Evolutionary conservation across 1,284 basidiomycete species (phyloP).

Genomic region (Pulchroboletus neoregius): DNA sequence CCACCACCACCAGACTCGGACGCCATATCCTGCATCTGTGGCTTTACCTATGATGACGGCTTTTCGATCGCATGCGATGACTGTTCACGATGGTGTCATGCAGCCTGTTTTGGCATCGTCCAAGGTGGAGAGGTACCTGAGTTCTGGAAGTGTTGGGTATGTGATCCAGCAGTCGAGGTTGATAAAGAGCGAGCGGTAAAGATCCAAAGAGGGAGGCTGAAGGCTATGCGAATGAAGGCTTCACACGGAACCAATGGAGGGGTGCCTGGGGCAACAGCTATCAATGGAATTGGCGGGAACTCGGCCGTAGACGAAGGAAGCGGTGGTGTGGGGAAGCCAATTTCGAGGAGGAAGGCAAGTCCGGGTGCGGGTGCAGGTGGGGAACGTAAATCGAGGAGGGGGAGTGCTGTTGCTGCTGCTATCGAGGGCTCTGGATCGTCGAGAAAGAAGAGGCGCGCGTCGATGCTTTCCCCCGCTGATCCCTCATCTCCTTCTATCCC

Average conservation of each 20-base stretch:
- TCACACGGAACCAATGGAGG: slow-evolving; percentile 26
- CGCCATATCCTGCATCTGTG: slow-evolving; percentile 71
- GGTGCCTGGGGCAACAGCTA: slow-evolving; percentile 3
- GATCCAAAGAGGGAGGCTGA: slow-evolving; percentile 39
- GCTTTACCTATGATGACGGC: slow-evolving; percentile 76
- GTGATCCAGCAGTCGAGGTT: slow-evolving; percentile 42
- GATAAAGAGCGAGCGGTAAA: slow-evolving; percentile 47
- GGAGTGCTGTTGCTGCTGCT: slow-evolving; percentile 36
- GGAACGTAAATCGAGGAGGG: slow-evolving; percentile 44
- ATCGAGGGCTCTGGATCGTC: slow-evolving; percentile 35
- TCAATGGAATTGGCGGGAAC: slow-evolving; percentile 17
- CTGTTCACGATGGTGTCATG: slow-evolving; percentile 90
- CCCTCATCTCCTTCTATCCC: slow-evolving; percentile 21
- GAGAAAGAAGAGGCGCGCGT: slow-evolving; percentile 42
- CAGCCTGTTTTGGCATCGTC: slow-evolving; percentile 77
- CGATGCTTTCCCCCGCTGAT: slow-evolving; percentile 32
- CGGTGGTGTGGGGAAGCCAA: slow-evolving; percentile 17
- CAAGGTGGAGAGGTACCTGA: slow-evolving; percentile 70
- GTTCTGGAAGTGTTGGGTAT: slow-evolving; percentile 63
- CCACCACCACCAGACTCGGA: slow-evolving; percentile 38
- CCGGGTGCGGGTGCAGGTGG: slow-evolving; percentile 47
- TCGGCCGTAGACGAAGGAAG: slow-evolving; percentile 16
- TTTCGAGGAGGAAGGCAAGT: slow-evolving; percentile 36
- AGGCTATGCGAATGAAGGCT: slow-evolving; percentile 27
- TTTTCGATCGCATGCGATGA: slow-evolving; percentile 90